Conservation (phyloP, 2,329 filamentous ascomycete species). For the Lasiodiplodia sp. region DNA sequence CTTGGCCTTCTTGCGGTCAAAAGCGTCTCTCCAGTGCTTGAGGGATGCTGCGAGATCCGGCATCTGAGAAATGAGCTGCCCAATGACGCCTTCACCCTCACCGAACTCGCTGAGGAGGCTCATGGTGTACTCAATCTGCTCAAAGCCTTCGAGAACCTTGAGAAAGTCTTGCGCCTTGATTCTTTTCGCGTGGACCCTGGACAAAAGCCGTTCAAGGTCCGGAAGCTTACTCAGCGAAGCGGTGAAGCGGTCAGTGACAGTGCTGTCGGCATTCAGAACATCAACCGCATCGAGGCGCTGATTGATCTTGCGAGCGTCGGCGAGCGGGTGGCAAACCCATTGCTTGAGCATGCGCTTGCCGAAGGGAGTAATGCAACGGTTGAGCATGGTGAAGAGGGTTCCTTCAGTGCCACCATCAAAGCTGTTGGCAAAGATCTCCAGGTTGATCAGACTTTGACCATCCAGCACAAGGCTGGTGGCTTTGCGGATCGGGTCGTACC, state of each 20-base stretch:
- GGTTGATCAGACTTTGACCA: slow-evolving; percentile 94
- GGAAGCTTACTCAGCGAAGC: slow-evolving; percentile 90
- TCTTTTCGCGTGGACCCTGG: slow-evolving; percentile 89
- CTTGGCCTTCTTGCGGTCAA: slow-evolving; percentile 81
- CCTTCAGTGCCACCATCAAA: slow-evolving; percentile 85
- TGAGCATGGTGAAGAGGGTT: slow-evolving; percentile 88
- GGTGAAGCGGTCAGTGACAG: slow-evolving; percentile 84
- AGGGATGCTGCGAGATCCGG: slow-evolving; percentile 79
- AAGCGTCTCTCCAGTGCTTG: slow-evolving; percentile 88
- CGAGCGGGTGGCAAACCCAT: slow-evolving; percentile 96
- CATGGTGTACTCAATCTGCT: slow-evolving; percentile 97
- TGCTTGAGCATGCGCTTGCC: slow-evolving; percentile 95
- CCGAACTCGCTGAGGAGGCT: slow-evolving; percentile 76
- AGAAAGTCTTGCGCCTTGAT: slow-evolving; percentile 93
- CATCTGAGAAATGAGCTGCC: slow-evolving; percentile 83
- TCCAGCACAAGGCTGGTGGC: slow-evolving; percentile 88
- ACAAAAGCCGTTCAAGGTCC: slow-evolving; percentile 92
- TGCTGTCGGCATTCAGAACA: slow-evolving; percentile 82
- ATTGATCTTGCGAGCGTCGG: slow-evolving; percentile 87
- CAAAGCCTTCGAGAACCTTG: slow-evolving; percentile 91
- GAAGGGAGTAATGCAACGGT: slow-evolving; percentile 94
- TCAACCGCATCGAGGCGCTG: slow-evolving; percentile 94
- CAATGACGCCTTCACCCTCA: slow-evolving; percentile 82
- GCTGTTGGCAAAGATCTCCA: slow-evolving; percentile 96
- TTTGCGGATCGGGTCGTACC: slow-evolving; percentile 93